These are phyloP conservation scores for Leccinellum rugosiceps DNA, from an alignment of 768 basidiomycete species.

Conservation along the genomic window DNA sequence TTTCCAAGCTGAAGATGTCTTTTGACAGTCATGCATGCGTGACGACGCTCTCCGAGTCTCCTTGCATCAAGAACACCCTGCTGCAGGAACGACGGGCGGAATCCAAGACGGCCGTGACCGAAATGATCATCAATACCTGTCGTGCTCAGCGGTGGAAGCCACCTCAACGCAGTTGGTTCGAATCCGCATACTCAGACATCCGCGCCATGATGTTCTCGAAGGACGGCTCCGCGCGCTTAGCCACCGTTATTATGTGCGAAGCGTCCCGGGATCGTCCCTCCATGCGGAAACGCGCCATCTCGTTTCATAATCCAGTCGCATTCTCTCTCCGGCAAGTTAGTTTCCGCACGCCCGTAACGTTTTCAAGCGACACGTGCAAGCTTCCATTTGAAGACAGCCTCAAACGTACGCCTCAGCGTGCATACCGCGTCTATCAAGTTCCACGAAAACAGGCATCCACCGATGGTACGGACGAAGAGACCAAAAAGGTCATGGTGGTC, in stretches of 20 bases:
- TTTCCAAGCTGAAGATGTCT: slow-evolving; percentile 23
- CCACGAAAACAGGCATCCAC: background rate
- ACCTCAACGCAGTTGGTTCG: slow-evolving; percentile 24
- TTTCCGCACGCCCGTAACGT: slow-evolving; percentile 22
- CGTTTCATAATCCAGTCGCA: slow-evolving; percentile 23
- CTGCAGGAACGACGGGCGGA: slow-evolving; percentile 18
- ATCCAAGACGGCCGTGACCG: slow-evolving; percentile 22
- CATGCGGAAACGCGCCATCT: slow-evolving; percentile 17
- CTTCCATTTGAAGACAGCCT: slow-evolving; percentile 22
- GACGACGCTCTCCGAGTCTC: slow-evolving; percentile 24
- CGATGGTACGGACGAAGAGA: slow-evolving; percentile 3
- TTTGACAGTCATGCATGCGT: slow-evolving; percentile 33
- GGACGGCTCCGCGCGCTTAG: background rate
- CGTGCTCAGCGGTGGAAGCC: slow-evolving; percentile 27
- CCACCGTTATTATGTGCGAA: slow-evolving; percentile 28
- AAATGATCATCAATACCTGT: slow-evolving; percentile 20
- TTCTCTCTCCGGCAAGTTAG: slow-evolving; percentile 11
- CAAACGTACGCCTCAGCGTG: slow-evolving; percentile 5
- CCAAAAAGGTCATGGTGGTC: slow-evolving; percentile 6
- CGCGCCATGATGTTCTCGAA: slow-evolving; percentile 22
- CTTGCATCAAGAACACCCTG: slow-evolving; percentile 6
- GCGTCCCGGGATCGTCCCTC: background rate
- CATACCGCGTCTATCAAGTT: slow-evolving; percentile 26
- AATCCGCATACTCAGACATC: slow-evolving; percentile 26
- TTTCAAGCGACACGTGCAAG: slow-evolving; percentile 15